These are phyloP conservation scores for Thelonectria olida DNA, from an alignment of 2,329 filamentous ascomycete genomes.

Conservation along the genomic window DNA sequence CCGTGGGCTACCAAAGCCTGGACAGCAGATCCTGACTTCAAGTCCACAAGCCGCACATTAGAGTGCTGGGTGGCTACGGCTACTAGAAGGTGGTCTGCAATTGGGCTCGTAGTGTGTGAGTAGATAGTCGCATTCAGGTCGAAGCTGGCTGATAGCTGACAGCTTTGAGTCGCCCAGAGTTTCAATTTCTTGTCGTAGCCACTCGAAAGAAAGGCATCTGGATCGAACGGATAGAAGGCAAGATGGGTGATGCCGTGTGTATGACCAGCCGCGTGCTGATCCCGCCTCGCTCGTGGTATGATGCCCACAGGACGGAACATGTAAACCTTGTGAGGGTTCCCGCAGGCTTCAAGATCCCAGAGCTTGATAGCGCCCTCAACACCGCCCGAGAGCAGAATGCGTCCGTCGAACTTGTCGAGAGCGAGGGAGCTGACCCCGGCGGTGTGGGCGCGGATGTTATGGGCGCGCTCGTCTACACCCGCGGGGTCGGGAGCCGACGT, in stretches of 20 bases:
- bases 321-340: conserved; percentile 54
- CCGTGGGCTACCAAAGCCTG: conserved; percentile 76
- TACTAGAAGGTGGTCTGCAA: conserved; percentile 79
- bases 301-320: conserved; percentile 64
- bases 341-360: conserved; percentile 81
- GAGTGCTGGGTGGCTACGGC: conserved; percentile 90
- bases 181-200: conserved; percentile 83
- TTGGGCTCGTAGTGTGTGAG: conserved; percentile 79
- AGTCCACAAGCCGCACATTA: conserved; percentile 83
- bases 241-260: conserved; percentile 80
- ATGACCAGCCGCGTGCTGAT: conserved; percentile 53
- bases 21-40: conserved; percentile 79
- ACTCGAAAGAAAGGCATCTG: conserved; percentile 77
- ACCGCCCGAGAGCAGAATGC: conserved; percentile 82
- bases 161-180: conserved; percentile 74
- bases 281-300: conserved; percentile 54
- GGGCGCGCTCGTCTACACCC: conserved; percentile 41
- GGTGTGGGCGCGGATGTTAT: conserved; percentile 71
- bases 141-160: conserved; percentile 71
- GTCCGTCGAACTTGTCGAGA: conserved; percentile 82
- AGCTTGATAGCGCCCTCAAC: conserved; percentile 85
- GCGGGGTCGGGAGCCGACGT: conserved; percentile 22
- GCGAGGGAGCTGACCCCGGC: conserved; percentile 82
- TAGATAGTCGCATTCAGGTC: conserved; percentile 75
- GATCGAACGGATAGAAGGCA: conserved; percentile 82